Conservation (phyloP, 2,329 filamentous ascomycete species). For the Venturiaceae sp. region DNA sequence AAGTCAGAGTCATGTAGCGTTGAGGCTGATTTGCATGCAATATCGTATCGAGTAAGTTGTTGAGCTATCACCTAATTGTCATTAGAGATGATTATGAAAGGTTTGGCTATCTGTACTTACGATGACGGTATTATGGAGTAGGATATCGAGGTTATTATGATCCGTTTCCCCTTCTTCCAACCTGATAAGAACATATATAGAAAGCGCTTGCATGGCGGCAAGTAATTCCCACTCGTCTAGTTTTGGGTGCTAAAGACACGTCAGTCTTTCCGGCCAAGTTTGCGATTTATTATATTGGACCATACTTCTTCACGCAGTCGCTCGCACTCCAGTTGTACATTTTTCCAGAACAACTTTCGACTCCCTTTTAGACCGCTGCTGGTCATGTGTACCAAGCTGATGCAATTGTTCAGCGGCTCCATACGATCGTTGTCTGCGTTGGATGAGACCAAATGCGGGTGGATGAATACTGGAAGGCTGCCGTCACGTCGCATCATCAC, state of each 20-base stretch:
- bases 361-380: slow-evolving; percentile 20
- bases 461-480: background rate
- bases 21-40: background rate
- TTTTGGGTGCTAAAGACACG: slow-evolving; percentile 15
- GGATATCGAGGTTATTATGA: slow-evolving; percentile 30
- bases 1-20: slow-evolving; percentile 19
- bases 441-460: slow-evolving; percentile 11
- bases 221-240: slow-evolving; percentile 29
- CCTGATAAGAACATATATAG: slow-evolving; percentile 33
- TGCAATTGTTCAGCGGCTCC: slow-evolving; percentile 31
- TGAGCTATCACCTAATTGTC: background rate
- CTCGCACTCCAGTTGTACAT: slow-evolving; percentile 34
- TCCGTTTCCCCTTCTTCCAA: slow-evolving; percentile 35
- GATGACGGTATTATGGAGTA: slow-evolving; percentile 11
- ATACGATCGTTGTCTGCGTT: slow-evolving; percentile 16
- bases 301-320: slow-evolving; percentile 25
- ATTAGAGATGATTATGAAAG: too few species aligned
- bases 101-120: background rate
- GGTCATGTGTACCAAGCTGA: slow-evolving; percentile 33
- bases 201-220: slow-evolving; percentile 33
- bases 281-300: slow-evolving; percentile 1
- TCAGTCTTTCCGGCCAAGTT: background rate
- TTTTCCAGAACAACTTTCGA: slow-evolving; percentile 35
- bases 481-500: background rate
- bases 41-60: background rate